phyloP scores from a whole-genome alignment of 2,329 filamentous ascomycete species.

The Pestalotiopsis sp. region DNA sequence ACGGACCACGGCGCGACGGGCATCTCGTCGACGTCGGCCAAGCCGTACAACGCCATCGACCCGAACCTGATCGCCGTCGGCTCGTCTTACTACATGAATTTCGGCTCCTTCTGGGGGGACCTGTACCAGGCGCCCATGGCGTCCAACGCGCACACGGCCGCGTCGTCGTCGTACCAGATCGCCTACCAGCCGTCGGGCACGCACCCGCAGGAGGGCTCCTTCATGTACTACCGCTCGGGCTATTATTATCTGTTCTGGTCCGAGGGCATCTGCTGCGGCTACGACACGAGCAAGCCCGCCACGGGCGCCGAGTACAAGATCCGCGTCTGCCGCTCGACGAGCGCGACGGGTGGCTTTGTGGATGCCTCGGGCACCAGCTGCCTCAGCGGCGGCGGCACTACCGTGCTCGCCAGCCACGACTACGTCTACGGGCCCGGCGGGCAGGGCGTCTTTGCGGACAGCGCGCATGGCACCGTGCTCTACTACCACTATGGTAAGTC shows the following conservation, averaged over 20 bases:
- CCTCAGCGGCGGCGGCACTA: slow-evolving; percentile 58
- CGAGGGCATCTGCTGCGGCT: slow-evolving; percentile 64
- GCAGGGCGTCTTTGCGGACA: slow-evolving; percentile 59
- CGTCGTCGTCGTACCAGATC: slow-evolving; percentile 46
- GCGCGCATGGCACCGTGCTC: slow-evolving; percentile 52
- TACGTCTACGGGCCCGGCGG: slow-evolving; percentile 66
- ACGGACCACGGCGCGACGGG: slow-evolving; percentile 61
- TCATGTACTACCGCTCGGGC: slow-evolving; percentile 54
- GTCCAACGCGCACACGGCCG: slow-evolving; percentile 31
- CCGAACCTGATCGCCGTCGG: slow-evolving; percentile 50
- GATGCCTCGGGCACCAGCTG: slow-evolving; percentile 59
- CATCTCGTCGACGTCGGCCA: slow-evolving; percentile 44
- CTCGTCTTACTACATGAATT: slow-evolving; percentile 54
- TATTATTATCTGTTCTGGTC: slow-evolving; percentile 71
- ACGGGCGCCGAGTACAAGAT: slow-evolving; percentile 68
- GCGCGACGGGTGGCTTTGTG: slow-evolving; percentile 56
- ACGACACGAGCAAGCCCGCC: slow-evolving; percentile 52
- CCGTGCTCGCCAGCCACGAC: slow-evolving; percentile 59
- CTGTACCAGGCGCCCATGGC: slow-evolving; percentile 62
- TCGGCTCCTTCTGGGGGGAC: slow-evolving; percentile 71
- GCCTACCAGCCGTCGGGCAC: slow-evolving; percentile 53
- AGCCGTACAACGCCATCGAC: slow-evolving; percentile 65
- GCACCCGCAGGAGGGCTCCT: slow-evolving; percentile 60
- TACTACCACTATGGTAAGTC: slow-evolving; percentile 61
- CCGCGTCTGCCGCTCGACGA: slow-evolving; percentile 62